Conservation (phyloP, 768 basidiomycete species). For the Antrodiella citrinella region DNA sequence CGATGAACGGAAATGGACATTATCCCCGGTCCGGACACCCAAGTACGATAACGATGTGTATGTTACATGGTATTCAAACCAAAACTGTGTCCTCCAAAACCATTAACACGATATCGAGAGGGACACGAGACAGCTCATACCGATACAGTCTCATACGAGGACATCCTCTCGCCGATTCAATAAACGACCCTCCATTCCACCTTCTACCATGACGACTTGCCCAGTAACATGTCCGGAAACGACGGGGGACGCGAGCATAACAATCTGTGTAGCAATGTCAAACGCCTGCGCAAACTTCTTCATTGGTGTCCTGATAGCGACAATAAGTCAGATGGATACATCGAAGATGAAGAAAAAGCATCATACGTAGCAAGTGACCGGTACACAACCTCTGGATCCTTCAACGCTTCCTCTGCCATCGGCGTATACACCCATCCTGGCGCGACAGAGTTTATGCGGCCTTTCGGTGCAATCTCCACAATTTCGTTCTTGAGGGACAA, state of each 20-base stretch:
- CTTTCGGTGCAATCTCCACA: slow-evolving; percentile 63
- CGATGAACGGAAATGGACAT: no score
- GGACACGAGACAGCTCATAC: no score
- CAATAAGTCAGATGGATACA: not conserved
- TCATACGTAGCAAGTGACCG: slow-evolving; percentile 63
- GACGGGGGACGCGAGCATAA: slow-evolving; percentile 47
- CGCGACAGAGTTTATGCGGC: slow-evolving; percentile 61
- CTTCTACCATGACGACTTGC: slow-evolving; percentile 61
- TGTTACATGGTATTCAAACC: no score
- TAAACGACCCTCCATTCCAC: slow-evolving; percentile 72
- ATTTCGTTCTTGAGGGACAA: slow-evolving; percentile 74
- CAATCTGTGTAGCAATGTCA: slow-evolving; percentile 62
- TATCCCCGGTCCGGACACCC: no score
- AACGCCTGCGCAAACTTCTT: slow-evolving; percentile 56
- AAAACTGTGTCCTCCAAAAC: no score
- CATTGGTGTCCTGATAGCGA: slow-evolving; percentile 46
- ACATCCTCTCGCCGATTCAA: slow-evolving; percentile 34
- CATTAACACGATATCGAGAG: no score
- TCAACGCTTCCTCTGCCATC: slow-evolving; percentile 50
- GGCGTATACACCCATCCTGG: slow-evolving; percentile 53
- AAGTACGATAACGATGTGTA: no score
- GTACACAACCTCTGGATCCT: slow-evolving; percentile 46
- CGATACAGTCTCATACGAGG: slow-evolving; percentile 6
- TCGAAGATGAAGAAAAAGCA: slow-evolving; percentile 3
- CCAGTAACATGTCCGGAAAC: slow-evolving; percentile 69